A percentile compares a stretch with the other conserved stretches of the same genome.
phyloP scores from a whole-genome alignment of 1,284 basidiomycete genomes.

The Sanghuangporus weigelae region DNA sequence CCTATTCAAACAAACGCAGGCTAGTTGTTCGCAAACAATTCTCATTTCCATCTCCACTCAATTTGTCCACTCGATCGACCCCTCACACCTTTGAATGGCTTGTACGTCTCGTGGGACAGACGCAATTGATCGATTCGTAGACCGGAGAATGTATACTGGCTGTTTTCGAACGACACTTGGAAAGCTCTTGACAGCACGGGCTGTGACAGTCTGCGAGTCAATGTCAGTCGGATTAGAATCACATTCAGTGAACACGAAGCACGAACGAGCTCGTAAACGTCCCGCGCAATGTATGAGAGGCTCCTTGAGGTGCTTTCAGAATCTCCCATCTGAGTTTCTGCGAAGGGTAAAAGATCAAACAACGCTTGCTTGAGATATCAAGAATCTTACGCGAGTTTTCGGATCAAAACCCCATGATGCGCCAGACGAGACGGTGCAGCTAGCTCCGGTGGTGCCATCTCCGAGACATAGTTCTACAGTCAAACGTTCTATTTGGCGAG shows the following conservation, averaged over 20 bases:
- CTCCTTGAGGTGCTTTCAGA: conserved; percentile 59
- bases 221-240: neutral
- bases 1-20: neutral
- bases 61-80: conserved; percentile 55
- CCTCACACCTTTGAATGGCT: conserved; percentile 65
- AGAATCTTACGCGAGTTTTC: conserved; percentile 47
- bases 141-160: conserved; percentile 71
- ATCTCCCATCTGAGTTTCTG: conserved; percentile 77
- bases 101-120: conserved; percentile 78
- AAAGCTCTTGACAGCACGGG: conserved; percentile 66
- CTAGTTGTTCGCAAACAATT: neutral
- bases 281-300: conserved; percentile 70
- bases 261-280: conserved; percentile 67
- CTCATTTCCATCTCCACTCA: conserved; percentile 65
- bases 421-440: conserved; percentile 57
- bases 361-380: neutral
- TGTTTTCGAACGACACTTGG: conserved; percentile 65
- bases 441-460: conserved; percentile 60
- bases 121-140: conserved; percentile 84
- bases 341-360: neutral
- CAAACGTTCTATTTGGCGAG: conserved; percentile 65
- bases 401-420: conserved; percentile 79
- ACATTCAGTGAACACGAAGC: conserved; percentile 4
- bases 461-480: conserved; percentile 72
- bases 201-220: conserved; percentile 27